phyloP scores from a whole-genome alignment of 2,329 filamentous ascomycete genomes.

The Scedosporium dehoogii region DNA sequence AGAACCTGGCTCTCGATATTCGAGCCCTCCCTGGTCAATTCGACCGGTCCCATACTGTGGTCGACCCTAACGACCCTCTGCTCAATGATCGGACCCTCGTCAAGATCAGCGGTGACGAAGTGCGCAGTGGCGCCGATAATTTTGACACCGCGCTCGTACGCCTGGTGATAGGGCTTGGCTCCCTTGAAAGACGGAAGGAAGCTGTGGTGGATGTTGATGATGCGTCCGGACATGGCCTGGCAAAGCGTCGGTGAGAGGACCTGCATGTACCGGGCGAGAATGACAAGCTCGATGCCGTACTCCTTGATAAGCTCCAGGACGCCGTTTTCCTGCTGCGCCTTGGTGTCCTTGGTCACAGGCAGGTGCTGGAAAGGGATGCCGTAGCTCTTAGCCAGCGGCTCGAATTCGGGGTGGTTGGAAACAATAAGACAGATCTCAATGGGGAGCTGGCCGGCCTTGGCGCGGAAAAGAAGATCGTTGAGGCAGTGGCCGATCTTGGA shows the following conservation, averaged over 20 bases:
- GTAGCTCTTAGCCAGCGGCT: constrained; percentile 58
- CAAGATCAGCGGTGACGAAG: constrained; percentile 75
- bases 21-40: constrained; percentile 68
- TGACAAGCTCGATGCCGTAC: constrained; percentile 66
- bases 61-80: constrained; percentile 70
- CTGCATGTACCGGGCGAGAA: constrained; percentile 69
- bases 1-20: constrained; percentile 79
- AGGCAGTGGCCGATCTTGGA: constrained; percentile 40
- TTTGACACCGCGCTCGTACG: constrained; percentile 77
- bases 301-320: constrained; percentile 61
- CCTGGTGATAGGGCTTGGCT: constrained; percentile 81
- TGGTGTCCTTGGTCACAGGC: constrained; percentile 70
- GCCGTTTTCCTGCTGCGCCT: constrained; percentile 59
- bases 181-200: constrained; percentile 85
- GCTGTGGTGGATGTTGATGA: constrained; percentile 88
- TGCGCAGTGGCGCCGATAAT: constrained; percentile 81
- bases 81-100: constrained; percentile 84
- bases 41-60: constrained; percentile 66
- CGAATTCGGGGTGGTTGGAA: constrained; percentile 72
- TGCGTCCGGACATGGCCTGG: constrained; percentile 67
- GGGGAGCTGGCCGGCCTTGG: constrained; percentile 61
- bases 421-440: constrained; percentile 71
- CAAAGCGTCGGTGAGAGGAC: constrained; percentile 52
- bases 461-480: constrained; percentile 68
- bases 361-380: constrained; percentile 73